Percentiles rank a stretch among this genome's conserved stretches.
phyloP scores from a whole-genome alignment of 2,329 filamentous ascomycete genomes.

The Penicillium sp. region DNA sequence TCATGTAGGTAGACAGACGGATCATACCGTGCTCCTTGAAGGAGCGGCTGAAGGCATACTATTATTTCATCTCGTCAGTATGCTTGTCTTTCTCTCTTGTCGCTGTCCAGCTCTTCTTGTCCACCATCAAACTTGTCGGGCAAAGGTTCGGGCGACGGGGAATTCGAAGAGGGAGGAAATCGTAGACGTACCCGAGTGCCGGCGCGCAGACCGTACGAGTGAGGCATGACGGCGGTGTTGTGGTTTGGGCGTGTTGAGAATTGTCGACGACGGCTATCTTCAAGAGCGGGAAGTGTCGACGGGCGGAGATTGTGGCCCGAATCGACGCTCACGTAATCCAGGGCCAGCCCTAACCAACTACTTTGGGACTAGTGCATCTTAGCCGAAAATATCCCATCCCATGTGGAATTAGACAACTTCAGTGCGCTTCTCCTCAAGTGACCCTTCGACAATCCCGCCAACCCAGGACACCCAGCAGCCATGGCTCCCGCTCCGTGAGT shows the following conservation, averaged over 20 bases:
- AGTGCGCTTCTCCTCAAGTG: conserved; percentile 33
- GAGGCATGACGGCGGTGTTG: conserved; percentile 75
- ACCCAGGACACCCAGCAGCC: conserved; percentile 47
- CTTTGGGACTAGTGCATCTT: conserved; percentile 11
- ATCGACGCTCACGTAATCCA: conserved; percentile 8
- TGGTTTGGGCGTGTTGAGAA: conserved; percentile 46
- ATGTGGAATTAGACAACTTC: conserved; percentile 14
- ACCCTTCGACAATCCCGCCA: conserved; percentile 45
- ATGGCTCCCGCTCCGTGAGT: conserved; percentile 53
- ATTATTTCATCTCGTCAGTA: conserved; percentile 43
- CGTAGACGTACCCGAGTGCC: conserved; percentile 75
- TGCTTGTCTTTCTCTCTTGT: conserved; percentile 30
- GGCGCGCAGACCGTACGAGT: conserved; percentile 83
- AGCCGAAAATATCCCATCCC: neutral
- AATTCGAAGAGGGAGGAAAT: conserved; percentile 10
- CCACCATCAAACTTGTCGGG: conserved; percentile 2
- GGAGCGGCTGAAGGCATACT: conserved; percentile 91
- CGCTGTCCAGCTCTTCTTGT: neutral
- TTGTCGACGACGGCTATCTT: conserved; percentile 43
- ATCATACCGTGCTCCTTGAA: conserved; percentile 98
- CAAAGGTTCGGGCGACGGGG: conserved; percentile 1
- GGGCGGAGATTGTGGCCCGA: conserved; percentile 14
- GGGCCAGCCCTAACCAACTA: conserved; percentile 23
- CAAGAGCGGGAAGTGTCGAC: conserved; percentile 21
- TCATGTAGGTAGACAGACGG: conserved; percentile 90